phyloP scores from a whole-genome alignment of 108 stramenopile genomes.

The Stephanodiscus triporus region DNA sequence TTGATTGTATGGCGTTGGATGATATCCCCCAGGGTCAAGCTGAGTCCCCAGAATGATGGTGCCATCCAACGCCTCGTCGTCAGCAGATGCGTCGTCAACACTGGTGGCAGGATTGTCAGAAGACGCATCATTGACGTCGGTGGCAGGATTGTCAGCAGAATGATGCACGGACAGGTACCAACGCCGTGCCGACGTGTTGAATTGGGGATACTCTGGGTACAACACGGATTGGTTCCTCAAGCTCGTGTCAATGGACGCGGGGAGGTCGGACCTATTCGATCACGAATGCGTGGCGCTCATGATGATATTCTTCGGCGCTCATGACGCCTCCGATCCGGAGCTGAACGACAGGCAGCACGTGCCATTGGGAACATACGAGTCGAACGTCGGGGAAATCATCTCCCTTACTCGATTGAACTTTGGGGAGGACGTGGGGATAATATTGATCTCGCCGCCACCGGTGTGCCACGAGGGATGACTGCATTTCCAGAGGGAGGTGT shows the following conservation, averaged over 20 bases:
- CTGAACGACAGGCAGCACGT: slow-evolving; percentile 65
- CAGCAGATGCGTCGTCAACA: no score
- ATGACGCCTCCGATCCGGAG: slow-evolving; percentile 64
- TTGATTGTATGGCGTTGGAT: no score
- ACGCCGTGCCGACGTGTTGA: slow-evolving; percentile 71
- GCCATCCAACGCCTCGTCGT: no score
- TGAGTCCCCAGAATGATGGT: no score
- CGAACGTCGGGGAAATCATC: slow-evolving; percentile 60
- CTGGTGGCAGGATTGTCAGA: no score
- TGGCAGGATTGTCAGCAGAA: no score
- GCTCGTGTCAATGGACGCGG: slow-evolving; percentile 22
- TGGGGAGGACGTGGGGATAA: slow-evolving; percentile 43
- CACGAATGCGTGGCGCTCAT: slow-evolving; percentile 25
- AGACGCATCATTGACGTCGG: no score
- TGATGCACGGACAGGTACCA: slow-evolving; percentile 54
- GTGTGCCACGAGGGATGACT: slow-evolving; percentile 59
- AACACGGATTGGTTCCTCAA: slow-evolving; percentile 56
- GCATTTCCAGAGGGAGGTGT: slow-evolving; percentile 31
- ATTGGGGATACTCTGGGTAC: slow-evolving; percentile 78
- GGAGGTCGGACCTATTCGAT: slow-evolving; percentile 37
- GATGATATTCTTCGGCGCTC: slow-evolving; percentile 79
- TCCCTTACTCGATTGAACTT: slow-evolving; percentile 27
- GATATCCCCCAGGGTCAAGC: no score
- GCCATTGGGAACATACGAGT: slow-evolving; percentile 52
- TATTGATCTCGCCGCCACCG: slow-evolving; percentile 76